Evolutionary conservation across 768 basidiomycete species (phyloP).

Genomic region (Boletus fagicola): DNA sequence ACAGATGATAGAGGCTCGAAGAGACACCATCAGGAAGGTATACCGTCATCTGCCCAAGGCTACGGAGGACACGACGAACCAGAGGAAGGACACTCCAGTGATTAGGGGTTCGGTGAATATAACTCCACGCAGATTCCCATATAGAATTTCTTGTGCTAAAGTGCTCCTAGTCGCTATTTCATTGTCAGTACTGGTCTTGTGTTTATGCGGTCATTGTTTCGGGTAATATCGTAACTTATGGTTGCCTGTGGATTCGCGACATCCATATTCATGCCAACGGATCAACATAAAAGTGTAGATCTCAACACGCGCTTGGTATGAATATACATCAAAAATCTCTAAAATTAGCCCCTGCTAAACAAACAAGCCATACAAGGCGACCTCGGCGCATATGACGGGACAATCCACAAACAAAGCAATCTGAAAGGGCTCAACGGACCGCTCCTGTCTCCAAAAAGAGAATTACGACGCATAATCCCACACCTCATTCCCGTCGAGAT

Average conservation of each 20-base stretch:
- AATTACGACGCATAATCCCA: constrained; percentile 16
- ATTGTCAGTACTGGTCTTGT: constrained; percentile 19
- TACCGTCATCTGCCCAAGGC: constrained; percentile 22
- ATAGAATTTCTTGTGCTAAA: constrained; percentile 36
- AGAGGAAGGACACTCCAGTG: constrained; percentile 32
- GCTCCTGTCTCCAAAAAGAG: constrained; percentile 17
- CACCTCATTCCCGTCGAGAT: constrained; percentile 24
- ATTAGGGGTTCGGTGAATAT: constrained; percentile 32
- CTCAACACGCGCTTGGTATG: constrained; percentile 13
- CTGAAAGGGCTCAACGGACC: constrained; percentile 15
- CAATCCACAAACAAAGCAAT: constrained; percentile 17
- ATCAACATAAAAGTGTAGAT: constrained; percentile 33
- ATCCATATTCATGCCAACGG: constrained; percentile 19
- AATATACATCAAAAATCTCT: constrained; percentile 15
- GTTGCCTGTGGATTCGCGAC: constrained; percentile 9
- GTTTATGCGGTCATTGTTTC: constrained; percentile 19
- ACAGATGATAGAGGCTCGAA: constrained; percentile 55
- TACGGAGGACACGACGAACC: constrained; percentile 32
- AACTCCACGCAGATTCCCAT: constrained; percentile 22
- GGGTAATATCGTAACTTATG: constrained; percentile 23
- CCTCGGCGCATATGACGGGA: constrained; percentile 18
- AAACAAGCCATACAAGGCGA: constrained; percentile 24
- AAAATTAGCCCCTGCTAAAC: constrained; percentile 19
- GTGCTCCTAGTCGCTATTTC: constrained; percentile 22
- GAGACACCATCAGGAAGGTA: constrained; percentile 54